Conservation (phyloP, 129 eudicot genomes). For the Flaveria sonorensis region DNA sequence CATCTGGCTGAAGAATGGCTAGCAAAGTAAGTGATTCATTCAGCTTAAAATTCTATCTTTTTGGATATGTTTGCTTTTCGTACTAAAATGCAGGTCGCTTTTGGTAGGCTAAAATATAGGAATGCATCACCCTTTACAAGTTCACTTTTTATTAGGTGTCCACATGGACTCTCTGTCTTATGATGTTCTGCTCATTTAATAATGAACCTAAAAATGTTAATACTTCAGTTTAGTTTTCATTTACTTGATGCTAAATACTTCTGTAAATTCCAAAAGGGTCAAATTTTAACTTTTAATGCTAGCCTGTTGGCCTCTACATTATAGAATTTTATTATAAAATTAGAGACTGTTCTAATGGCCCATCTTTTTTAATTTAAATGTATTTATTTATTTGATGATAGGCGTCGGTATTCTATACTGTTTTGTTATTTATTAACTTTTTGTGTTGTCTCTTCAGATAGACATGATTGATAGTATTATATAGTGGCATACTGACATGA, state of each 20-base stretch:
- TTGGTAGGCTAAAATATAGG: no score
- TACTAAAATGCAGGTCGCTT: no score
- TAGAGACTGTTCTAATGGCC: neutral
- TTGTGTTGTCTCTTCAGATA: no score
- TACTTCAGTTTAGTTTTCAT: neutral
- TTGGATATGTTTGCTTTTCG: no score
- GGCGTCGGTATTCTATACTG: neutral
- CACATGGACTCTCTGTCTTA: neutral
- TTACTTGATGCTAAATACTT: neutral
- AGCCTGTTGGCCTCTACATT: neutral
- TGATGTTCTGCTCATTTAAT: neutral
- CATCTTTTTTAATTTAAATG: neutral
- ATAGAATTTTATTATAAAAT: neutral
- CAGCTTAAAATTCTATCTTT: no score
- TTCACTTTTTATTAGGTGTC: neutral
- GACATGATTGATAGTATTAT: no score
- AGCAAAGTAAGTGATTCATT: no score
- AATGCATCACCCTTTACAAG: neutral
- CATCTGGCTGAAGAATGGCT: no score
- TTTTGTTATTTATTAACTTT: no score
- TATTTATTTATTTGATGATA: neutral
- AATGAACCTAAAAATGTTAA: neutral
- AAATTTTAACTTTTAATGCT: neutral
- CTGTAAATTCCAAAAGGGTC: neutral
- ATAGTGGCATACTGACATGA: neutral